Evolutionary conservation across 176 grass and related monocot genomes (phyloP).

Genomic region (Aegilops umbellulata): DNA sequence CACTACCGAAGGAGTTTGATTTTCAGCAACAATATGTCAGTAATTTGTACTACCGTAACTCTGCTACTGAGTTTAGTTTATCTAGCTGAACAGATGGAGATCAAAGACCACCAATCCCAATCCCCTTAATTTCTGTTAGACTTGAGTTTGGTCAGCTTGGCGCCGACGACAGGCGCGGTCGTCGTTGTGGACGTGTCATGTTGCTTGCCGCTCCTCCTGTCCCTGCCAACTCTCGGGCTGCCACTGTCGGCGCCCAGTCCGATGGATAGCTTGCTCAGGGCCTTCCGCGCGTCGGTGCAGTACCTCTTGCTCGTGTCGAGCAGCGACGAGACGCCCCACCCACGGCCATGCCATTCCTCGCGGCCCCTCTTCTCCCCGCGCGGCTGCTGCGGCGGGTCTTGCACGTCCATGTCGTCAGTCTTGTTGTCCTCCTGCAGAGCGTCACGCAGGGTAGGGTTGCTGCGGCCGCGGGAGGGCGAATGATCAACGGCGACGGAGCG

Average conservation of each 20-base stretch:
- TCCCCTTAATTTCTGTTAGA: slow-evolving; percentile 39
- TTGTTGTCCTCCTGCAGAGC: slow-evolving; percentile 26
- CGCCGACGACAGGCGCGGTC: neutral
- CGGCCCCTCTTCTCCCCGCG: slow-evolving; percentile 46
- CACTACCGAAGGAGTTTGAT: neutral
- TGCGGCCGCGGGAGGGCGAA: slow-evolving; percentile 15
- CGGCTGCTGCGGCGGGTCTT: slow-evolving; percentile 11
- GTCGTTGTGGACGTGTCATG: neutral
- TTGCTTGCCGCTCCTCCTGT: slow-evolving; percentile 33
- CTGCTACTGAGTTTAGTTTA: slow-evolving; percentile 1
- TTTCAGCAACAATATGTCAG: neutral
- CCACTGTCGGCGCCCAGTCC: slow-evolving; percentile 30
- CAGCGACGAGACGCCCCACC: slow-evolving; percentile 67
- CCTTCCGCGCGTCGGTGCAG: slow-evolving; percentile 51
- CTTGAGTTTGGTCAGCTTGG: slow-evolving; percentile 40
- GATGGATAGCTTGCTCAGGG: slow-evolving; percentile 60
- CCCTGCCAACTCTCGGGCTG: slow-evolving; percentile 26
- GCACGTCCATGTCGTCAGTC: neutral
- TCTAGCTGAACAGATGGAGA: neutral
- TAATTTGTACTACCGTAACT: neutral
- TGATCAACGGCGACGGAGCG: neutral
- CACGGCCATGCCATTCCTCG: slow-evolving; percentile 26
- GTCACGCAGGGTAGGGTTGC: slow-evolving; percentile 21
- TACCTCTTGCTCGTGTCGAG: slow-evolving; percentile 65
- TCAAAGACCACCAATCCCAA: neutral